Percentiles rank a stretch among this genome's conserved stretches.
Evolutionary conservation across 2,329 filamentous ascomycete genomes (phyloP).

Genomic region (Dactylella cylindrospora): DNA sequence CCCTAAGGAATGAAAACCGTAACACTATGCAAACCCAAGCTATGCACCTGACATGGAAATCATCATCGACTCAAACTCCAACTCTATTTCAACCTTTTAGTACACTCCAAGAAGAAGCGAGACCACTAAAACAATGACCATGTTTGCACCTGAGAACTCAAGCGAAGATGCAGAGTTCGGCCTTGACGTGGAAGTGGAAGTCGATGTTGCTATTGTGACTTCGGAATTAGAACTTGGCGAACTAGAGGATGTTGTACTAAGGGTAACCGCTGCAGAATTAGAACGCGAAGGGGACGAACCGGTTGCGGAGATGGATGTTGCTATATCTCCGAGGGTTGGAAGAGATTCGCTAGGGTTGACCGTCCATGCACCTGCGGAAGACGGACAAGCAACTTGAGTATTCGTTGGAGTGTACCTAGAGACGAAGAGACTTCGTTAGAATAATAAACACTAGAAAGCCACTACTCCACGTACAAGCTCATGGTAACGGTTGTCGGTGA

Average conservation of each 20-base stretch:
- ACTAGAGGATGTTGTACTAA: conserved; percentile 12
- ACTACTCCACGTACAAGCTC: conserved; percentile 15
- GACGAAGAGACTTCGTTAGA: background rate
- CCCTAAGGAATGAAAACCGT: no score
- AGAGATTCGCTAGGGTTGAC: conserved; percentile 70
- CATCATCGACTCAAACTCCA: no score
- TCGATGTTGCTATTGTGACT: conserved; percentile 18
- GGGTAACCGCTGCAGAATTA: no score
- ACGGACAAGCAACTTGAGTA: conserved; percentile 68
- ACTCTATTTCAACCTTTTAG: no score
- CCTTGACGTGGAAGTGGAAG: conserved; percentile 13
- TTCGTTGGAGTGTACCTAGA: conserved; percentile 65
- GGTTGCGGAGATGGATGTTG: conserved; percentile 15
- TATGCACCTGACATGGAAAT: no score
- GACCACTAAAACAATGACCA: conserved; percentile 28
- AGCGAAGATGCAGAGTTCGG: conserved; percentile 20
- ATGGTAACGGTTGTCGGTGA: conserved; percentile 68
- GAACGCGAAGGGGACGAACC: conserved; percentile 35
- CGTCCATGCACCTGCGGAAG: conserved; percentile 68
- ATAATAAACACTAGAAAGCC: background rate
- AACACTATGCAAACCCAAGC: no score
- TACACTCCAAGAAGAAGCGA: conserved; percentile 31
- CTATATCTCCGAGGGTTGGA: conserved; percentile 67
- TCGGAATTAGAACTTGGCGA: conserved; percentile 17
- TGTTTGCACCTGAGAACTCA: conserved; percentile 9